Evolutionary conservation across 441 rosid genomes (phyloP).

Genomic region (Gossypium gossypioides): DNA sequence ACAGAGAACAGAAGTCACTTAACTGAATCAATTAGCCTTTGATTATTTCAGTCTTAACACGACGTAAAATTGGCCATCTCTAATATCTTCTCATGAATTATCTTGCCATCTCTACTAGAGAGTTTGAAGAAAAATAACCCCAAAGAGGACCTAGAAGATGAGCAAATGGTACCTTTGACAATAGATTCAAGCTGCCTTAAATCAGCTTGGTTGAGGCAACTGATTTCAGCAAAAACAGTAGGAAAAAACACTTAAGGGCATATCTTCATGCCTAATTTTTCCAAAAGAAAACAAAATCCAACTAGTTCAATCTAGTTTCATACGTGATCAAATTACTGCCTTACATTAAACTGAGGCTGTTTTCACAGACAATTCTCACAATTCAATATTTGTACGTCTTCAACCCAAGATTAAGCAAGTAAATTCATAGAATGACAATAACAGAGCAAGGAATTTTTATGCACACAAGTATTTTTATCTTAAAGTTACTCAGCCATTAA

Average conservation of each 20-base stretch:
- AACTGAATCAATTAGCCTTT: background rate
- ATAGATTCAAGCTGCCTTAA: background rate
- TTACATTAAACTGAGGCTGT: background rate
- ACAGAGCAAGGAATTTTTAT: background rate
- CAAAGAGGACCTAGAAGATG: background rate
- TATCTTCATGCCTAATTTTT: background rate
- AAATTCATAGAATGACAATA: background rate
- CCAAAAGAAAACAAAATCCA: background rate
- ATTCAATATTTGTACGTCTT: background rate
- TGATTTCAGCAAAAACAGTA: constrained; percentile 1
- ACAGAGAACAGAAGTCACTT: background rate
- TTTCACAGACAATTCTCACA: background rate
- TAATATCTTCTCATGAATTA: background rate
- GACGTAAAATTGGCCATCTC: background rate
- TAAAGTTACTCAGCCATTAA: background rate
- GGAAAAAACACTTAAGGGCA: background rate
- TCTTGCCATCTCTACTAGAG: background rate
- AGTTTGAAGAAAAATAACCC: background rate
- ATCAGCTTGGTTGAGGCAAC: background rate
- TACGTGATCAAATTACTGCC: background rate
- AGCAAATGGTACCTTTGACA: background rate
- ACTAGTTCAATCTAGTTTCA: background rate
- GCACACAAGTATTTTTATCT: background rate
- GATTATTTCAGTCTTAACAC: background rate
- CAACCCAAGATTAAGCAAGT: background rate